These are phyloP conservation scores for Cladophialophora exuberans DNA, from an alignment of 2,329 filamentous ascomycete genomes.

Conservation along the genomic window DNA sequence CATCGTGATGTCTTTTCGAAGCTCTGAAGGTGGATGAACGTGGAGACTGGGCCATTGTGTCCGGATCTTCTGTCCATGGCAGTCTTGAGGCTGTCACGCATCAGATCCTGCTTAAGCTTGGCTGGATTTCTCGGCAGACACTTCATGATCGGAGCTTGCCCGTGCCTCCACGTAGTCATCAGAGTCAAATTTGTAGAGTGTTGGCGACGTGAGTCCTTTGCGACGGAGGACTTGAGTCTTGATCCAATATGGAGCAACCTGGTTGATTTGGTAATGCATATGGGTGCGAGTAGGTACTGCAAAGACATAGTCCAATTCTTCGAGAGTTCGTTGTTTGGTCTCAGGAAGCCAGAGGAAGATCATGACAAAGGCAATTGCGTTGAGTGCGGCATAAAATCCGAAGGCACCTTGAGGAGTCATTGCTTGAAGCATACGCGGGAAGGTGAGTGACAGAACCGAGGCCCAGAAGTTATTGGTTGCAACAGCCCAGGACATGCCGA, in stretches of 20 bases:
- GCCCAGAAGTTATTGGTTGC: constrained; percentile 54
- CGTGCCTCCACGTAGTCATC: constrained; percentile 9
- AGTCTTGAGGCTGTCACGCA: neutral
- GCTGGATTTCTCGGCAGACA: neutral
- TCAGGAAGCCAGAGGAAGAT: constrained; percentile 66
- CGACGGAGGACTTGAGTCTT: constrained; percentile 60
- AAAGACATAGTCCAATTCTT: constrained; percentile 63
- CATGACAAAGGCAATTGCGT: constrained; percentile 63
- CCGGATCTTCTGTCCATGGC: too few relatives aligned
- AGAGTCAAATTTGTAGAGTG: constrained; percentile 56
- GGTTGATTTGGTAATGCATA: constrained; percentile 60
- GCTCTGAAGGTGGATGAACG: too few relatives aligned
- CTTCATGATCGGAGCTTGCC: constrained; percentile 3
- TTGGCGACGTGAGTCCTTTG: constrained; percentile 51
- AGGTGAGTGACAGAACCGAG: constrained; percentile 54
- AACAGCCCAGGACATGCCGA: constrained; percentile 52
- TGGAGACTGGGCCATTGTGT: too few relatives aligned
- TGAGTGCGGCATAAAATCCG: constrained; percentile 59
- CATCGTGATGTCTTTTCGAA: too few relatives aligned
- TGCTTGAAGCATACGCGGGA: constrained; percentile 51
- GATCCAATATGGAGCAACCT: constrained; percentile 64
- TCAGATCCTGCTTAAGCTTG: neutral
- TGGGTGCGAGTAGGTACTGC: constrained; percentile 63
- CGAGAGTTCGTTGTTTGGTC: constrained; percentile 55
- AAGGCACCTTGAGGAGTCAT: constrained; percentile 60